Percentiles rank a stretch among this genome's conserved stretches.
Conservation (phyloP, 2,329 filamentous ascomycete genomes). For the Zasmidium cellare region DNA sequence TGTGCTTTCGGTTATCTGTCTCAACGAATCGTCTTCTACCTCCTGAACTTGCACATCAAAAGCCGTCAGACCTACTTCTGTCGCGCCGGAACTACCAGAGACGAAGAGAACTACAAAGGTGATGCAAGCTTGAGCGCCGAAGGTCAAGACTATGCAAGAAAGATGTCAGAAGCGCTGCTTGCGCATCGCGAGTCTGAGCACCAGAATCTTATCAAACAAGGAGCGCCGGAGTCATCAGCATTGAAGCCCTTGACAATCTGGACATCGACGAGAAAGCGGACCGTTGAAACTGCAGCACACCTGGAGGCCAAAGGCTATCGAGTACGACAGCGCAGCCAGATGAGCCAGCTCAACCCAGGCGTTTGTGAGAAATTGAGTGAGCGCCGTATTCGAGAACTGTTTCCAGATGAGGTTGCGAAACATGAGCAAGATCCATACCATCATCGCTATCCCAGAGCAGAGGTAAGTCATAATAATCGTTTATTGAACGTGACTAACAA, state of each 20-base stretch:
- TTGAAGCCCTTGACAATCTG: conserved; percentile 84
- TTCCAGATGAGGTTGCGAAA: conserved; percentile 87
- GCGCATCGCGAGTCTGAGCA: conserved; percentile 82
- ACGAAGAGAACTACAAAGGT: conserved; percentile 87
- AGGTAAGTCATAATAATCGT: conserved; percentile 55
- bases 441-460: conserved; percentile 90
- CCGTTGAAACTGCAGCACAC: conserved; percentile 83
- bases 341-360: conserved; percentile 96
- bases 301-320: conserved; percentile 79
- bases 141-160: conserved; percentile 76
- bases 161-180: conserved; percentile 82
- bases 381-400: conserved; percentile 73
- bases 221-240: conserved; percentile 63
- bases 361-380: conserved; percentile 95
- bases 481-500: background rate
- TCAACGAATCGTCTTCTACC: conserved; percentile 96
- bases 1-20: conserved; percentile 95
- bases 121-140: conserved; percentile 82
- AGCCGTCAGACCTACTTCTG: conserved; percentile 91
- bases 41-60: conserved; percentile 97
- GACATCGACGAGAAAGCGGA: conserved; percentile 89
- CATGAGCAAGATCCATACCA: conserved; percentile 96
- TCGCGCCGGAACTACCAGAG: conserved; percentile 78
- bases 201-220: conserved; percentile 65
- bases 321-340: conserved; percentile 87